Evolutionary conservation across 1,139 yeast species (phyloP), one percentile per base, ranked within the genome.

Genomic region (Geotrichum phurueaensis): DNA sequence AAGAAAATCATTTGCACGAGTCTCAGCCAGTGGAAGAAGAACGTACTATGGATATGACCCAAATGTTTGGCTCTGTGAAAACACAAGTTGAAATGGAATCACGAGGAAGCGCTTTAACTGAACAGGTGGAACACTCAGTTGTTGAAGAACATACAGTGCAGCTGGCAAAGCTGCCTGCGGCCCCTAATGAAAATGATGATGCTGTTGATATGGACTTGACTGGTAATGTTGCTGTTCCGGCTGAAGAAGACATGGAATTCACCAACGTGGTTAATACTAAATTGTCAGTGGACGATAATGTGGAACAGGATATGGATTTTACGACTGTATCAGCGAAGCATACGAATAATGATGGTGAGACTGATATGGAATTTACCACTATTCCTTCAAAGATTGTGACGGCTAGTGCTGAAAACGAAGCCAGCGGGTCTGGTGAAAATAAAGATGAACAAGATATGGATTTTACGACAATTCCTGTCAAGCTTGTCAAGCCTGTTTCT

Each of bases 31-130:
- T n/a, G 29, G 65, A 62, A 33, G 65, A 62, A 43, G 68, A 66
- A 23, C 60, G 61, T 45, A 65, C 67, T 3, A 65, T 65, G 66
- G 68, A 65, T 27, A 54, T 65, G 59, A 64, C 68, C 6, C 60
- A 55, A n/a, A 55, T 63, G 52, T 56, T 65, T 51, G 64, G 62
- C 2, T 43, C 51, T 6, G 56, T 61, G 29, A 55, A 53, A 25
- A 45, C 52, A 31, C 43, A 36, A 33, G 61, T 50, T 9, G 63
- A 52, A 51, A 25, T 43, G 23, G 59, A 43, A 20, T 56, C 48
- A 15, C 51, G 20, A 20, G 25, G 33, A 23, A 52, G 25, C 13
- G 18, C 47, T 13, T 12, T 45, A 23, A 10, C 13, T 15, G n/a
- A 45, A 47, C 47, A 53, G 22, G 43, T n/a, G 7, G 27, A 31